A percentile compares a stretch with the other conserved stretches of the same genome.
These are phyloP conservation scores for Yamadazyma aaseri DNA, from an alignment of 1,139 yeast genomes.

Conservation along the genomic window DNA sequence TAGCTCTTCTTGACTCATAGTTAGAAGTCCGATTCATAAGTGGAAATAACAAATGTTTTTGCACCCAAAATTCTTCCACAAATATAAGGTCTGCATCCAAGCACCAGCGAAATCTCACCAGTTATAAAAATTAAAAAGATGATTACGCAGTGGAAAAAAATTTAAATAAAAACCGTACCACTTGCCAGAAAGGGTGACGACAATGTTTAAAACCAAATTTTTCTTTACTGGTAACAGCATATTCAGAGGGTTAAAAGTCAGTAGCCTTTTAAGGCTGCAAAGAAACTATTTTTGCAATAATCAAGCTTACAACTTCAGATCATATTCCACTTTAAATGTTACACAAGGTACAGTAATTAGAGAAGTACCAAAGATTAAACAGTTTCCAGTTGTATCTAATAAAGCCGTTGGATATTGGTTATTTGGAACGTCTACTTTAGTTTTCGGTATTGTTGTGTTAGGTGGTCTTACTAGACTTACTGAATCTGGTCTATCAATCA, in stretches of 20 bases:
- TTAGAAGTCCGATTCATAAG: neutral
- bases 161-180: constrained; percentile 2
- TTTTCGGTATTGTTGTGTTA: constrained; percentile 92
- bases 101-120: neutral
- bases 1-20: neutral
- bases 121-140: neutral
- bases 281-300: constrained; percentile 12
- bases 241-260: constrained; percentile 12
- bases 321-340: constrained; percentile 11
- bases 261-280: constrained; percentile 9
- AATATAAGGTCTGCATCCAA: neutral
- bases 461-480: constrained; percentile 96
- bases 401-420: constrained; percentile 83
- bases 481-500: constrained; percentile 92
- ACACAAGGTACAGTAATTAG: constrained; percentile 6
- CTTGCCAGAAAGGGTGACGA: neutral
- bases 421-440: constrained; percentile 84
- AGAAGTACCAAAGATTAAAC: constrained; percentile 2
- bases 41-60: constrained; percentile 8
- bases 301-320: constrained; percentile 8
- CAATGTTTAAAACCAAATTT: constrained; percentile 13
- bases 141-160: constrained; percentile 5
- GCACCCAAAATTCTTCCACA: constrained; percentile 3
- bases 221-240: constrained; percentile 15
- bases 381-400: constrained; percentile 29